Percentiles rank a stretch among this genome's conserved stretches.
Conservation (phyloP, 169 alveolate genomes). For the Neospora caninum region DNA sequence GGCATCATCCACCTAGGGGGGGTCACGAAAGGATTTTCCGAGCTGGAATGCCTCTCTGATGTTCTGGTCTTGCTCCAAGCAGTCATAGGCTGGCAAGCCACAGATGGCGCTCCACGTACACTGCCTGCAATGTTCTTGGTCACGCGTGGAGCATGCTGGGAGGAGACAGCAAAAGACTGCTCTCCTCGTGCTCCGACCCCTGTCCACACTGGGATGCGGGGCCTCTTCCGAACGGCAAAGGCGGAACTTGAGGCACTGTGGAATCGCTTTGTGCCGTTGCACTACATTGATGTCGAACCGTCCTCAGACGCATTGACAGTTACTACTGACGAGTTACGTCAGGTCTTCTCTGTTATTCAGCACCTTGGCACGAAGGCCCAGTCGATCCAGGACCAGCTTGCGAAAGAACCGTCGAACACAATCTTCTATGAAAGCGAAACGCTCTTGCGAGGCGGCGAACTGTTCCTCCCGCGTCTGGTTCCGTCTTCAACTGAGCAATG, state of each 20-base stretch:
- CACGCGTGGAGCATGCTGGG: neutral
- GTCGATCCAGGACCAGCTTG: neutral
- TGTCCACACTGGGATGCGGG: constrained; percentile 5
- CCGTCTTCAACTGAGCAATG: neutral
- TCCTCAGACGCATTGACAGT: neutral
- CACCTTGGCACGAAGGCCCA: neutral
- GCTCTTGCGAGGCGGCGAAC: neutral
- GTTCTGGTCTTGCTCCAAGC: neutral
- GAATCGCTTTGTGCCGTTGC: neutral
- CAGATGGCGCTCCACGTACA: neutral
- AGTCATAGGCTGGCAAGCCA: neutral
- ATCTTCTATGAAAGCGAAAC: neutral
- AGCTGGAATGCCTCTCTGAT: neutral
- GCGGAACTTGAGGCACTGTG: neutral
- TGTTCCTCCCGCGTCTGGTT: neutral
- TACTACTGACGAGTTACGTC: neutral
- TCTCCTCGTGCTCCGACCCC: neutral
- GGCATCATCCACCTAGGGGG: constrained; percentile 1
- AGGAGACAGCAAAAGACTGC: neutral
- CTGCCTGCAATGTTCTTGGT: neutral
- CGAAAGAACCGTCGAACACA: neutral
- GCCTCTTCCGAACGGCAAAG: neutral
- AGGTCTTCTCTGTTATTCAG: neutral
- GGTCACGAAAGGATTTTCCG: neutral
- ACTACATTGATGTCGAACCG: neutral